These are phyloP conservation scores for Neocallimastix lanati DNA, from an alignment of 192 early-diverging fungal genomes.

Conservation along the genomic window DNA sequence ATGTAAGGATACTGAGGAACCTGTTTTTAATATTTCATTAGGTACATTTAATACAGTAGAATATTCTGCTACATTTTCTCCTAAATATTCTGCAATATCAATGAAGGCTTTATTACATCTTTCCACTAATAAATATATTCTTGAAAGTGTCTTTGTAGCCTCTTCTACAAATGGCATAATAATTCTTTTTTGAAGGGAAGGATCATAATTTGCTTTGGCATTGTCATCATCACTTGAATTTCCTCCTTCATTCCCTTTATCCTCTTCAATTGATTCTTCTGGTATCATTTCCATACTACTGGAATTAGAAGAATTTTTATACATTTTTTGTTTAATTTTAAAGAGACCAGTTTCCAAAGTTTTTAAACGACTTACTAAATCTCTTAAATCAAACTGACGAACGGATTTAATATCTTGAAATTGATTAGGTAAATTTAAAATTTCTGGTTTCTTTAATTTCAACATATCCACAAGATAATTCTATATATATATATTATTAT, in stretches of 20 bases:
- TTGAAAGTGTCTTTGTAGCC: neutral
- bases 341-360: neutral
- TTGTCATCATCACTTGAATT: neutral
- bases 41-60: neutral
- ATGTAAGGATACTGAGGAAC: neutral
- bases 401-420: conserved; percentile 15
- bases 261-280: neutral
- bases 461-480: no score
- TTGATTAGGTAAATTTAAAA: conserved; percentile 16
- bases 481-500: no score
- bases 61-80: neutral
- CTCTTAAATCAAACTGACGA: conserved; percentile 16
- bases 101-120: neutral
- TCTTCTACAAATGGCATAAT: neutral
- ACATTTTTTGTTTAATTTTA: neutral
- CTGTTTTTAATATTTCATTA: neutral
- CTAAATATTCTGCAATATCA: neutral
- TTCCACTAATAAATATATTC: neutral
- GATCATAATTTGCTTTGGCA: no score
- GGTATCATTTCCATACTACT: neutral
- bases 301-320: neutral
- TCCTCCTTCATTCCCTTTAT: neutral
- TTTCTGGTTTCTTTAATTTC: conserved; percentile 8
- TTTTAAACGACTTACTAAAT: conserved; percentile 8
- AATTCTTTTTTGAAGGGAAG: neutral